phyloP scores from a whole-genome alignment of 2,329 filamentous ascomycete genomes.

The Sphaerulina musiva region DNA sequence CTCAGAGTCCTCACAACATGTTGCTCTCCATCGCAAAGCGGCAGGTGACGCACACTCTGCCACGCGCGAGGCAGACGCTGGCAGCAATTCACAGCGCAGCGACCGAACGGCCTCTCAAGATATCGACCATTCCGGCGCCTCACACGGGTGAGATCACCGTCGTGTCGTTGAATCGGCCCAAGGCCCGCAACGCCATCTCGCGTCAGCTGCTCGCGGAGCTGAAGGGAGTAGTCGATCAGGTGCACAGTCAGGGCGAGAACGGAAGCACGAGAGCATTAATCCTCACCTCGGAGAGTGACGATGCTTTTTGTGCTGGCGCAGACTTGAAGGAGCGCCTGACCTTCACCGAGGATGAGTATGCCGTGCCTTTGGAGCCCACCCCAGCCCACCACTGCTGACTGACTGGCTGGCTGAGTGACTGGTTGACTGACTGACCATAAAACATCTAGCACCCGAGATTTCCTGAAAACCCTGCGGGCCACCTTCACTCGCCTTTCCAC shows the following conservation, averaged over 20 bases:
- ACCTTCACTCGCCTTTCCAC: slow-evolving; percentile 67
- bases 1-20: background rate
- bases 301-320: slow-evolving; percentile 86
- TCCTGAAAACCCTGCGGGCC: slow-evolving; percentile 67
- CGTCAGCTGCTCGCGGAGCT: slow-evolving; percentile 66
- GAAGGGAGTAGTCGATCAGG: slow-evolving; percentile 62
- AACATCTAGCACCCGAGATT: slow-evolving; percentile 60
- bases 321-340: slow-evolving; percentile 81
- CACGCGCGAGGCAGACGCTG: background rate
- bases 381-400: background rate
- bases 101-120: slow-evolving; percentile 40
- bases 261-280: slow-evolving; percentile 71
- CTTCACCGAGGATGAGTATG: slow-evolving; percentile 73
- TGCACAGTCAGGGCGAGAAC: slow-evolving; percentile 53
- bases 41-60: background rate
- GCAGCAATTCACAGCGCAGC: slow-evolving; percentile 12
- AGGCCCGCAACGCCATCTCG: slow-evolving; percentile 87
- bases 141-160: slow-evolving; percentile 79
- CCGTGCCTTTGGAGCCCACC: background rate
- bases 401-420: background rate
- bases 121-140: slow-evolving; percentile 69
- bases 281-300: slow-evolving; percentile 75
- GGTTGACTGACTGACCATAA: slow-evolving; percentile 1
- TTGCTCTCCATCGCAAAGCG: background rate
- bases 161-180: slow-evolving; percentile 77